Evolutionary conservation across 2,329 filamentous ascomycete species (phyloP).

Genomic region (Fusarium caatingaense): DNA sequence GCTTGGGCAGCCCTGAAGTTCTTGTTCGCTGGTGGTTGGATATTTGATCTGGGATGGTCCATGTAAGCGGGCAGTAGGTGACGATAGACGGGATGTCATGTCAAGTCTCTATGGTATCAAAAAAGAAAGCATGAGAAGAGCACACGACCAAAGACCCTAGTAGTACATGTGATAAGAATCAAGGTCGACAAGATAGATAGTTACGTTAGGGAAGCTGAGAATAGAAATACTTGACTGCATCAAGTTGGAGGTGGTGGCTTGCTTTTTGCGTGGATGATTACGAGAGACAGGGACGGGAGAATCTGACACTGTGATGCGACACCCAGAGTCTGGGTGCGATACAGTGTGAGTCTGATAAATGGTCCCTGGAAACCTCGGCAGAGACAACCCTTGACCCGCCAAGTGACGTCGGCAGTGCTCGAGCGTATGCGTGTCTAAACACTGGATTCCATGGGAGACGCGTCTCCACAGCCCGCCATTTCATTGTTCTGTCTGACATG

Average conservation of each 20-base stretch:
- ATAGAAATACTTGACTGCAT: constrained; percentile 22
- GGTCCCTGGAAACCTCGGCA: constrained; percentile 18
- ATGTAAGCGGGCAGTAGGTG: constrained; percentile 23
- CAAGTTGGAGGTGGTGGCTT: constrained; percentile 17
- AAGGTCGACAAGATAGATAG: constrained; percentile 6
- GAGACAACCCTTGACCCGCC: constrained; percentile 31
- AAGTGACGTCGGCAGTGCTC: constrained; percentile 43
- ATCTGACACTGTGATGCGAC: constrained; percentile 5
- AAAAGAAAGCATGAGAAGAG: constrained; percentile 1
- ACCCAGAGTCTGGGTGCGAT: fast-evolving
- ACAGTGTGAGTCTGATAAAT: constrained; percentile 4
- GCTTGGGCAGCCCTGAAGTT: constrained; percentile 9
- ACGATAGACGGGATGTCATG: constrained; percentile 1
- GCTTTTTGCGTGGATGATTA: constrained; percentile 16
- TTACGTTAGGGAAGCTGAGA: constrained; percentile 8
- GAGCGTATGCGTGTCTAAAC: constrained; percentile 7
- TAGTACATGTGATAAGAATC: constrained; percentile 21
- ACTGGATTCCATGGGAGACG: constrained; percentile 15
- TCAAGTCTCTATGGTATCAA: neutral
- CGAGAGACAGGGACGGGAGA: neutral
- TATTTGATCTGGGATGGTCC: constrained; percentile 14
- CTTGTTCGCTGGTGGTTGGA: constrained; percentile 8
- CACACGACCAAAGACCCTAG: constrained; percentile 24
- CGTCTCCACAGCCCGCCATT: constrained; percentile 33
- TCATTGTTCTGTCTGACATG: constrained; percentile 6